Evolutionary conservation across 1,139 yeast species (phyloP), one percentile per base, ranked within the genome.

Genomic region (Saccharomyces hybrid): DNA sequence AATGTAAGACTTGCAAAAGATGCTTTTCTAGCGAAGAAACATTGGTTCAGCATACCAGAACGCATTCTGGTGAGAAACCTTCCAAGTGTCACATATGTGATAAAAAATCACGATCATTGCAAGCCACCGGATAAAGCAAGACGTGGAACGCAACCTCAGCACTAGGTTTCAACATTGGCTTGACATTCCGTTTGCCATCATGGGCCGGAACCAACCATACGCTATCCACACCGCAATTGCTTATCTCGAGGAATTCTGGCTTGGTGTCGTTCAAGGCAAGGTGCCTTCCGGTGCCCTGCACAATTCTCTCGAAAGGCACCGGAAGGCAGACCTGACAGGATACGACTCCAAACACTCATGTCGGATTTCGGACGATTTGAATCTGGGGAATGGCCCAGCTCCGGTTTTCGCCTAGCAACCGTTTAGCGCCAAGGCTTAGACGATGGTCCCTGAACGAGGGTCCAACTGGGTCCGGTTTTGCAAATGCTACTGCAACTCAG

Each of bases 51-150:
- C 99, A 93, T 69, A 70, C 80, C 71, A 75, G 99, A 50, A 84
- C 82, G 0, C 99, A 93, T 68, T 86, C 96, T 0, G 98, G 98
- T 2, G 97, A 87, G 60, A 88, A 87, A 67, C 98, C 98, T 1
- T 79, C 63, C 54, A 71, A 73, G 58, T 90, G 97, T 71, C 70
- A 76, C 3, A 69, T 79, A 1, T 90, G 97, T 69, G 82, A 81
- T 7, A 81, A 84, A 56, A 69, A 76, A 19, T 90, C 16, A 31
- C 34, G 34, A 31, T 4, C 34, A 31, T 31, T 31, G 34, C 34
- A 31, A 31, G 34, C 34, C 34, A 31, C n/a, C n/a, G 34, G 34
- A 31, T 31, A 31, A 31, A 31, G 34, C 34, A 31, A 31, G 6
- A 31, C 34, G 34, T 31, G 2, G 34, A 31, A 12, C 34, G 34